These are phyloP conservation scores for Bisporella sp. DNA, from an alignment of 2,329 filamentous ascomycete genomes.

Conservation along the genomic window DNA sequence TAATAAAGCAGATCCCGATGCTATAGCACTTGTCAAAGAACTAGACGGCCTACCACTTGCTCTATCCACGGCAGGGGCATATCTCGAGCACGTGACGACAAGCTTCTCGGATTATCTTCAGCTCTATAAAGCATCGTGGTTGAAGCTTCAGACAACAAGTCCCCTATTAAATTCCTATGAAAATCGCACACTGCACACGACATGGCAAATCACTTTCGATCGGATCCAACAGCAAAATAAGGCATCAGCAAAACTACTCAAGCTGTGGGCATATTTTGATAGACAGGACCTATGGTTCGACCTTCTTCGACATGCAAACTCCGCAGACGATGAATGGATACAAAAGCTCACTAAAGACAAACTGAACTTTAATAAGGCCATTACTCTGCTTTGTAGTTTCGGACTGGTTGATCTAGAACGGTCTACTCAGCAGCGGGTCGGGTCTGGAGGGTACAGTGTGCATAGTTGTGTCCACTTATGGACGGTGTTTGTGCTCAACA, in stretches of 20 bases:
- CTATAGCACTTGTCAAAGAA: slow-evolving; percentile 6
- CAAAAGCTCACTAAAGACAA: slow-evolving; percentile 8
- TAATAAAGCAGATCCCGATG: background rate
- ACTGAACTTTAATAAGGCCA: slow-evolving; percentile 7
- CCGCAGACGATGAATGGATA: slow-evolving; percentile 7
- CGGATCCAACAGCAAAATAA: slow-evolving; percentile 26
- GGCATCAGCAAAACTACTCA: slow-evolving; percentile 15
- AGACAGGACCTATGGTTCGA: slow-evolving; percentile 38
- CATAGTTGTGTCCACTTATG: slow-evolving; percentile 12
- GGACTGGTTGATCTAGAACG: slow-evolving; percentile 9
- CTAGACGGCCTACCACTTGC: slow-evolving; percentile 5
- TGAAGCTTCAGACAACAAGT: slow-evolving; percentile 9
- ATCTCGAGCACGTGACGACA: slow-evolving; percentile 6
- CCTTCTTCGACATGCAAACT: slow-evolving; percentile 26
- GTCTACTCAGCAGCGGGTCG: slow-evolving; percentile 5
- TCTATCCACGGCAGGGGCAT: slow-evolving; percentile 5
- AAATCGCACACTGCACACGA: slow-evolving; percentile 14
- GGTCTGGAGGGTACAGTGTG: slow-evolving; percentile 10
- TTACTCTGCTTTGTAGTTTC: slow-evolving; percentile 8
- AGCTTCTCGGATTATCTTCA: slow-evolving; percentile 14
- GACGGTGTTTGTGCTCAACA: slow-evolving; percentile 7
- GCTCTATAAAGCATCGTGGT: slow-evolving; percentile 10
- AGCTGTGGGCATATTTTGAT: too few relatives aligned
- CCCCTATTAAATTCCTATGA: slow-evolving; percentile 9
- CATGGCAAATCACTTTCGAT: slow-evolving; percentile 18